Evolutionary conservation across 805 yeast genomes (phyloP).

Genomic region (Metschnikowia santaceciliae): DNA sequence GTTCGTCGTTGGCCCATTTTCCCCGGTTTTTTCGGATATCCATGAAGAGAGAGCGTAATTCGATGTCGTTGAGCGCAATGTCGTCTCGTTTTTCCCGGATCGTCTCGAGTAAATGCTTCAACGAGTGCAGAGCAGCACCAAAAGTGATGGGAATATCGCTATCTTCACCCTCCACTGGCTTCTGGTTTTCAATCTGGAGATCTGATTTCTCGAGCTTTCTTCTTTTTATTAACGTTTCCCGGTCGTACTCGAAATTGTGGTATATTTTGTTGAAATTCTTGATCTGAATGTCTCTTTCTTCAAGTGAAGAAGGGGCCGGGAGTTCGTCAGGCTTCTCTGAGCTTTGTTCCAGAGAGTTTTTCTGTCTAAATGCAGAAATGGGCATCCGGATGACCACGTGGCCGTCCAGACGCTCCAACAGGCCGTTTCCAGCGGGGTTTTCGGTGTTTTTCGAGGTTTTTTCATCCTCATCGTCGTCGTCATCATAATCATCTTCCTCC

Average conservation of each 20-base stretch:
- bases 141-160: slow-evolving; percentile 29
- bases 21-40: slow-evolving; percentile 95
- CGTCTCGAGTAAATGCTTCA: slow-evolving; percentile 73
- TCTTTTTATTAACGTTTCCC: slow-evolving; percentile 70
- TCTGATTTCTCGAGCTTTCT: slow-evolving; percentile 78
- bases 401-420: slow-evolving; percentile 23
- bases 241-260: slow-evolving; percentile 72
- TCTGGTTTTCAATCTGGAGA: slow-evolving; percentile 50
- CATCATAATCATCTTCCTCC: slow-evolving; percentile 20
- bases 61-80: slow-evolving; percentile 71
- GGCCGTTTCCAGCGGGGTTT: slow-evolving; percentile 15
- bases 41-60: slow-evolving; percentile 76
- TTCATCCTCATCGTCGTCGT: slow-evolving; percentile 19
- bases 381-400: slow-evolving; percentile 35
- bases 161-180: slow-evolving; percentile 11
- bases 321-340: slow-evolving; percentile 10
- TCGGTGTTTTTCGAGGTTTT: slow-evolving; percentile 10
- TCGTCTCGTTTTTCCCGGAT: slow-evolving; percentile 80
- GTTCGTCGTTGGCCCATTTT: slow-evolving; percentile 95
- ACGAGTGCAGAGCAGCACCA: slow-evolving; percentile 37
- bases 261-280: slow-evolving; percentile 68
- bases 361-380: slow-evolving; percentile 20
- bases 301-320: slow-evolving; percentile 16
- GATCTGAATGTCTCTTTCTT: slow-evolving; percentile 45
- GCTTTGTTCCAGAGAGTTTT: slow-evolving; percentile 6